Conservation (phyloP, 2,329 filamentous ascomycete genomes). For the Fusarium concolor region DNA sequence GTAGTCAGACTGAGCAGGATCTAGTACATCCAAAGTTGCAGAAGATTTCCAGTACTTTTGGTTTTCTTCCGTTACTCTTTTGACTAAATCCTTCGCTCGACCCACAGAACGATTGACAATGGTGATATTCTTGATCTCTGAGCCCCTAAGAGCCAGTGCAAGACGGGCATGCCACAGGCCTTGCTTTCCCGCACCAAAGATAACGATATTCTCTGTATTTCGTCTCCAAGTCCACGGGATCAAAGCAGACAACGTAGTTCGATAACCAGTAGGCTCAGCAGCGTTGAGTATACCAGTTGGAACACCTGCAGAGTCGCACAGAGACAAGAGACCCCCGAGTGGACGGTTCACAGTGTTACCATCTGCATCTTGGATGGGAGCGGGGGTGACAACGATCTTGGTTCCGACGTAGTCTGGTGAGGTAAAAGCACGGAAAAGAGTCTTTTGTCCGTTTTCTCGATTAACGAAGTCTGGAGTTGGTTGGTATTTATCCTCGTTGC, state of each 20-base stretch:
- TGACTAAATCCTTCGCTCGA: slow-evolving; percentile 11
- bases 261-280: slow-evolving; percentile 74
- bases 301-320: slow-evolving; percentile 20
- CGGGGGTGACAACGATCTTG: slow-evolving; percentile 42
- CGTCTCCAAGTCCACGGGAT: slow-evolving; percentile 64
- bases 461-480: slow-evolving; percentile 35
- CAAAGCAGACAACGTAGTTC: slow-evolving; percentile 72
- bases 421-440: slow-evolving; percentile 44
- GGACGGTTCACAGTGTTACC: slow-evolving; percentile 1
- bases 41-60: slow-evolving; percentile 31
- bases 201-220: slow-evolving; percentile 62
- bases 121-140: slow-evolving; percentile 44
- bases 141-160: slow-evolving; percentile 64
- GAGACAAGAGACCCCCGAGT: slow-evolving; percentile 24
- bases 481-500: slow-evolving; percentile 37
- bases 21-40: slow-evolving; percentile 1
- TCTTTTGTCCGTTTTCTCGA: slow-evolving; percentile 39
- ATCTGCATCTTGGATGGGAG: neutral
- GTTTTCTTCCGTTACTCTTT: slow-evolving; percentile 26
- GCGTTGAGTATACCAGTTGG: slow-evolving; percentile 69
- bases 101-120: slow-evolving; percentile 47
- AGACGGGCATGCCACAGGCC: slow-evolving; percentile 79
- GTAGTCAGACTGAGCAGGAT: slow-evolving; percentile 20
- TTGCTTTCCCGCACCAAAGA: slow-evolving; percentile 78
- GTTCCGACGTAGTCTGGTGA: slow-evolving; percentile 35